Evolutionary conservation across 768 basidiomycete species (phyloP).

Genomic region (Ramaria rubella): DNA sequence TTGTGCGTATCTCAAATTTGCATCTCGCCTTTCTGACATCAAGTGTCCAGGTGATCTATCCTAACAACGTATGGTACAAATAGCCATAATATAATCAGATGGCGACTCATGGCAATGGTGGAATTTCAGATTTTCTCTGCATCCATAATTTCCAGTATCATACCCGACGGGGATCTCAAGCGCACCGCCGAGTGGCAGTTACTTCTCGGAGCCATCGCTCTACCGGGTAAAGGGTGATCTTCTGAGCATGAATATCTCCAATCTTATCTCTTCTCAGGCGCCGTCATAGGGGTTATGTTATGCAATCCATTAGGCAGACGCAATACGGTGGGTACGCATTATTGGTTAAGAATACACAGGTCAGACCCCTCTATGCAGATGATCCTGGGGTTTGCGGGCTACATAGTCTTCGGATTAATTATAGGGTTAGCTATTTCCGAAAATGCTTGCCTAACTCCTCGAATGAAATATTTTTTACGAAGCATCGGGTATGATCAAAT

Average conservation of each 20-base stretch:
- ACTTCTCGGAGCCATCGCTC: constrained; percentile 51
- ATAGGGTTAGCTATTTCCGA: constrained; percentile 23
- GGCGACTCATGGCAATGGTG: constrained; percentile 49
- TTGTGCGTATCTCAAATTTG: constrained; percentile 37
- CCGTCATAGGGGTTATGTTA: constrained; percentile 29
- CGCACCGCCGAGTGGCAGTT: constrained; percentile 64
- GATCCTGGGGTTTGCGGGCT: constrained; percentile 66
- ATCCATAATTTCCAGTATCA: constrained; percentile 61
- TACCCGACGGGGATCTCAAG: constrained; percentile 48
- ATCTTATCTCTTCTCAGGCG: constrained; percentile 10
- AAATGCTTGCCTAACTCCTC: not conserved
- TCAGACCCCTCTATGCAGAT: too few species aligned
- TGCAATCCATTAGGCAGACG: constrained; percentile 51
- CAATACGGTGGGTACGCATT: constrained; percentile 40
- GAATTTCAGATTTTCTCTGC: constrained; percentile 64
- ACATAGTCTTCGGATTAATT: constrained; percentile 47
- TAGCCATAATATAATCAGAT: not conserved
- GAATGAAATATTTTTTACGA: not conserved
- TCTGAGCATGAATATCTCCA: constrained; percentile 31
- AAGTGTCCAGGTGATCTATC: constrained; percentile 54
- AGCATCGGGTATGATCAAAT: constrained; percentile 54
- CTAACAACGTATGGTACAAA: constrained; percentile 45
- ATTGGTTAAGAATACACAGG: not conserved
- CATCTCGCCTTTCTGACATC: not conserved
- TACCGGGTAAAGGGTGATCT: constrained; percentile 52